Conservation (phyloP, 441 rosid genomes). For the Erysimum cheiri region DNA sequence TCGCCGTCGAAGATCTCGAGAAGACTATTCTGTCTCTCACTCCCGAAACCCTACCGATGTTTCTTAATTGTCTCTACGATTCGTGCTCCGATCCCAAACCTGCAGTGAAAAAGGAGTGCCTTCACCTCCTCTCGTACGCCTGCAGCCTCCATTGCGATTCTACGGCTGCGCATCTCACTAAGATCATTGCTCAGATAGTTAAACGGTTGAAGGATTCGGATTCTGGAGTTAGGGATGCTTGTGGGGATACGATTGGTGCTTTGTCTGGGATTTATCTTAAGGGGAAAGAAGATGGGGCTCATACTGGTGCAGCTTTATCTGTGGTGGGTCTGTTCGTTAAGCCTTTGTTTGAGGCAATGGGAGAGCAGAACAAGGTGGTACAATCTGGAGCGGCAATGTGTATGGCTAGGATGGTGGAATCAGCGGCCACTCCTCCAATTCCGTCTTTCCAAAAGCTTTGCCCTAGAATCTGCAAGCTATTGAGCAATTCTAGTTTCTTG, state of each 20-base stretch:
- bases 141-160: constrained; percentile 69
- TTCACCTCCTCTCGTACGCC: constrained; percentile 68
- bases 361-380: constrained; percentile 89
- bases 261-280: constrained; percentile 73
- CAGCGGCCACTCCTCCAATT: constrained; percentile 62
- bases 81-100: constrained; percentile 85
- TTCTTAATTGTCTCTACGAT: constrained; percentile 85
- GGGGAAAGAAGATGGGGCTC: constrained; percentile 53
- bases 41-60: constrained; percentile 81
- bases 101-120: constrained; percentile 84
- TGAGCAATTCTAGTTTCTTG: constrained; percentile 78
- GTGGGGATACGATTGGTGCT: constrained; percentile 75
- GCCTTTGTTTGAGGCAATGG: constrained; percentile 95
- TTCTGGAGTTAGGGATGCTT: constrained; percentile 79
- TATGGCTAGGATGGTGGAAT: constrained; percentile 92
- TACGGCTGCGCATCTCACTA: constrained; percentile 72
- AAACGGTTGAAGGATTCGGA: constrained; percentile 85
- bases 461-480: constrained; percentile 85
- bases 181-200: constrained; percentile 68
- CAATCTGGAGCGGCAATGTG: constrained; percentile 94
- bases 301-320: constrained; percentile 47
- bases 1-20: constrained; percentile 94
- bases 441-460: constrained; percentile 81
- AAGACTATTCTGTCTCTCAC: constrained; percentile 58
- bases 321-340: constrained; percentile 76